Base-by-base conservation (phyloP, 306 rosid genomes). In the Castanospermum australe region DNA sequence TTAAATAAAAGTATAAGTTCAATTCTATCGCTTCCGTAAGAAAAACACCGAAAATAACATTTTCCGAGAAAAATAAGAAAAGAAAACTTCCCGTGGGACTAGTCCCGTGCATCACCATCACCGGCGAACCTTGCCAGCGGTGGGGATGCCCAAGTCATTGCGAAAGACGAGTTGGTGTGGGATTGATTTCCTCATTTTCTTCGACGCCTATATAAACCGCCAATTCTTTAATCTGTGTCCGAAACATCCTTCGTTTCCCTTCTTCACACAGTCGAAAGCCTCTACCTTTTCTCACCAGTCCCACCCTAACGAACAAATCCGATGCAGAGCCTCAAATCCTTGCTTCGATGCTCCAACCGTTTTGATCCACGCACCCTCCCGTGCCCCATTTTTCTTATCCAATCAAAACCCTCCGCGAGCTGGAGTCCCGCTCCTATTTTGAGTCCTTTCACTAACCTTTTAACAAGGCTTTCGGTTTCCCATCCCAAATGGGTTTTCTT, bases 361-460 rank as follows among this genome's bases (percentile, higher is more conserved):
- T 94, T 92, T 61, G 92, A 92, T 86, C 98, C 1, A 82, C 76
- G 4, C 38, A 79, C 35, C 97, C 98, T 12, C 78, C 97, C 0
- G 48, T 81, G 0, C 99, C 99, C 0, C 76, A n/a, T n/a, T n/a
- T 93, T 38, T 93, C 99, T 0, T 95, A 88, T 68, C 99, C 99
- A 30, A 89, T 95, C 86, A 90, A 89, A 73, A 91, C 97, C 52
- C 97, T 93, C 4, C 77, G 84, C 38, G 93, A 90, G 28, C 97
- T 95, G 18, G 83, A 91, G 18, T 85, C 96, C 17, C 79, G 91
- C 57, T 86, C 93, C 71, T 95, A 95, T 67, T 93, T 95, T 32
- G 71, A 86, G 6, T 93, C 97, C 71, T 95, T 95, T 82, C 98
- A 95, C 87, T 91, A 82, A 80, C 93, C 97, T 64, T 95, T 95